A percentile compares a stretch with the other conserved stretches of the same genome.
phyloP scores from a whole-genome alignment of 169 alveolate species.

The Cryptosporidium viatorum region DNA sequence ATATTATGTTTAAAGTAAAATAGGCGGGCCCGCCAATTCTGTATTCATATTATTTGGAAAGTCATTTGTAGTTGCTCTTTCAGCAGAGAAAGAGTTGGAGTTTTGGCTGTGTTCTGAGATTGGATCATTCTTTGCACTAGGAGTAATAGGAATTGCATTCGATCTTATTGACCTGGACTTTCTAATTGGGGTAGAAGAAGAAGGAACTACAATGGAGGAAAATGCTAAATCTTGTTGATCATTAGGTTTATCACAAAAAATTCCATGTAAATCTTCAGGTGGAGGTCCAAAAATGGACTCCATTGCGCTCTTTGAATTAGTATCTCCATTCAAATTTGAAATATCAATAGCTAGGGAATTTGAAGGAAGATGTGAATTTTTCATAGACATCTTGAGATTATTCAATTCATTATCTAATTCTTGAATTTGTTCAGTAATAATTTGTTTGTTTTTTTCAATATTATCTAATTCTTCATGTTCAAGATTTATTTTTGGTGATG shows the following conservation, averaged over 20 bases:
- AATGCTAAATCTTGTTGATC: conserved; percentile 19
- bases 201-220: conserved; percentile 54
- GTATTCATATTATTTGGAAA: conserved; percentile 2
- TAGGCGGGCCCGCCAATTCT: conserved; percentile 44
- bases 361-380: background rate
- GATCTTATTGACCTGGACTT: conserved; percentile 26
- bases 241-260: conserved; percentile 37
- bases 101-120: background rate
- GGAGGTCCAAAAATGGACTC: conserved; percentile 60
- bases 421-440: conserved; percentile 21
- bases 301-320: background rate
- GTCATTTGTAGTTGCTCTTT: background rate
- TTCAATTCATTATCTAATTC: conserved; percentile 51
- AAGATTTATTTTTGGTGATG: background rate
- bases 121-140: background rate
- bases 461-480: background rate
- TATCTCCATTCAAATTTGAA: background rate
- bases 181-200: conserved; percentile 68
- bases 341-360: conserved; percentile 2
- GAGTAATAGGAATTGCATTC: background rate
- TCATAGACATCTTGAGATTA: conserved; percentile 7
- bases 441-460: conserved; percentile 20
- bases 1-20: conserved; percentile 10
- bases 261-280: conserved; percentile 47
- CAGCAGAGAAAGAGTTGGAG: background rate